Conservation (phyloP, 2,329 filamentous ascomycete genomes). For the Chaetomiaceae sp. region DNA sequence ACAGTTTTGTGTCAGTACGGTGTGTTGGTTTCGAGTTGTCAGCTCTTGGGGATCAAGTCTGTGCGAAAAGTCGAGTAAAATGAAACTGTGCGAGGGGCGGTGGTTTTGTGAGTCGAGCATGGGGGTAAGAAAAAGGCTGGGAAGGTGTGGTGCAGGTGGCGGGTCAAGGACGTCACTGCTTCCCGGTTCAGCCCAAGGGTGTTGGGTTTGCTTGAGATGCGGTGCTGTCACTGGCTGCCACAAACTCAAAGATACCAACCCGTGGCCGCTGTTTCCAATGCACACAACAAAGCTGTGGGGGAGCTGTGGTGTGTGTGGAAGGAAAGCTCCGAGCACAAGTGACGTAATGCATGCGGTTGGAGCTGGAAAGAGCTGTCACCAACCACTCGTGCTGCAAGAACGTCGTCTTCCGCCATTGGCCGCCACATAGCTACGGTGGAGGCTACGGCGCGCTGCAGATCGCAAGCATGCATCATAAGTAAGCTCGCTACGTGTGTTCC, state of each 20-base stretch:
- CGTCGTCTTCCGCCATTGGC: too few species aligned
- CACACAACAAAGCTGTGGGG: neutral
- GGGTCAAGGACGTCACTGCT: constrained; percentile 20
- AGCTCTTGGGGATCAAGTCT: constrained; percentile 6
- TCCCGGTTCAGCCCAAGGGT: constrained; percentile 1
- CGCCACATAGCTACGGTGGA: too few species aligned
- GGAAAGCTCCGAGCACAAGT: constrained; percentile 12
- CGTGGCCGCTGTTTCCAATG: neutral
- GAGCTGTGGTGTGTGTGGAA: neutral
- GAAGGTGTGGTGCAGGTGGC: neutral
- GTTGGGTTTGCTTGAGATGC: neutral
- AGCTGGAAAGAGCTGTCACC: neutral
- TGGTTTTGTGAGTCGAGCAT: constrained; percentile 7
- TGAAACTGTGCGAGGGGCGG: neutral
- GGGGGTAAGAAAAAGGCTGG: neutral
- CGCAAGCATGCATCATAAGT: constrained; percentile 1
- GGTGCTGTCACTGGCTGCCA: neutral
- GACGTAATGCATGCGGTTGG: constrained; percentile 14
- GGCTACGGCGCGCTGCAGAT: neutral
- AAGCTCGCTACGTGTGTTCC: neutral
- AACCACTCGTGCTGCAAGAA: neutral
- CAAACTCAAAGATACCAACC: neutral
- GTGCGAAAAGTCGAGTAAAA: neutral
- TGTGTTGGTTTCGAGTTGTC: too few species aligned
- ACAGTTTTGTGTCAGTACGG: neutral